These are phyloP conservation scores for Teratosphaeriaceae sp. DNA, from an alignment of 2,329 filamentous ascomycete genomes.

Conservation along the genomic window DNA sequence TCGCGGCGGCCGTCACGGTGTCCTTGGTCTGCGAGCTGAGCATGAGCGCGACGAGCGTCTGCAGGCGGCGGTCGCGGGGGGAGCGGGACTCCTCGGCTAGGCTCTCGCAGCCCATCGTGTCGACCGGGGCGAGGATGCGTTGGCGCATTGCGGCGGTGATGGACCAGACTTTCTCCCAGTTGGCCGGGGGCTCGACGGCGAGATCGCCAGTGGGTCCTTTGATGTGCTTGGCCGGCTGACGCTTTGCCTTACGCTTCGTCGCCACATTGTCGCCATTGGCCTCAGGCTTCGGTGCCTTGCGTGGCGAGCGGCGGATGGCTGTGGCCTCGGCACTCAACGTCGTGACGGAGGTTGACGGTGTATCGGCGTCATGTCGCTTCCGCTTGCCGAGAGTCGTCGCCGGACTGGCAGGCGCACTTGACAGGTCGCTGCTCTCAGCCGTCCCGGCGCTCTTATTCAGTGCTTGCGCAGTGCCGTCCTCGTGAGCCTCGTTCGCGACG, in stretches of 20 bases:
- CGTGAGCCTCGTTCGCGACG: background rate
- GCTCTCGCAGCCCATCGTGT: slow-evolving; percentile 93
- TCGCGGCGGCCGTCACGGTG: slow-evolving; percentile 78
- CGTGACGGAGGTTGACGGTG: slow-evolving; percentile 2
- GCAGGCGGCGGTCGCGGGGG: slow-evolving; percentile 62
- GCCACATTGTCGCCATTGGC: slow-evolving; percentile 9
- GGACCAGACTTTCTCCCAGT: slow-evolving; percentile 80
- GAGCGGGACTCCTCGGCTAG: slow-evolving; percentile 52
- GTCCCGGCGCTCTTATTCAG: background rate
- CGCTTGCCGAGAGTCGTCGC: slow-evolving; percentile 13
- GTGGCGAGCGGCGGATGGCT: slow-evolving; percentile 19
- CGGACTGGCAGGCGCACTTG: background rate
- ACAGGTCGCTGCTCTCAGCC: background rate
- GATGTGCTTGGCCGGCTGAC: slow-evolving; percentile 29
- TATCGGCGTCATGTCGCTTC: slow-evolving; percentile 13
- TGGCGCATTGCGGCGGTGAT: slow-evolving; percentile 71
- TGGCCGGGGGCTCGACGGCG: slow-evolving; percentile 52
- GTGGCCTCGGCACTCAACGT: background rate
- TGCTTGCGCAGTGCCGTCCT: too few species aligned
- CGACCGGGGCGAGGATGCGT: slow-evolving; percentile 71
- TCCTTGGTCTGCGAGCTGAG: slow-evolving; percentile 90
- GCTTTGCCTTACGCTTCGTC: slow-evolving; percentile 13
- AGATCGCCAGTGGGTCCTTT: slow-evolving; percentile 24
- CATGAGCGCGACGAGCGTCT: slow-evolving; percentile 84
- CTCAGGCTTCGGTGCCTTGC: slow-evolving; percentile 22